Base-by-base conservation (phyloP, 768 basidiomycete species). In the Russula vinacea region DNA sequence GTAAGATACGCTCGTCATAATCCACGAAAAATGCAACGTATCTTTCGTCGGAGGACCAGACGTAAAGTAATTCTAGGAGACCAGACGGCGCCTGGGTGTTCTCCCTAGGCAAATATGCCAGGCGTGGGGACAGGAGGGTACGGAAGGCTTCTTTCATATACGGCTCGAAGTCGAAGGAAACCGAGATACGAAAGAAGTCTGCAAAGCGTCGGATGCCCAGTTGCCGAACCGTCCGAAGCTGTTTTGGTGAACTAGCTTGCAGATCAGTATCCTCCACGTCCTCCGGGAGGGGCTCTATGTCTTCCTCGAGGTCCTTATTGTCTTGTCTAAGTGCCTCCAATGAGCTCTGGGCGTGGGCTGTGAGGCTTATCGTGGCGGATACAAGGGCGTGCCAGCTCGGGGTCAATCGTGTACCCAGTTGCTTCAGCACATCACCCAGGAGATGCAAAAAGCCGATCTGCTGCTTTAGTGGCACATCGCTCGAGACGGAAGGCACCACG, bases 1-100 rank as follows among this genome's bases (percentile, higher is more conserved):
- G 87, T 16, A 99, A 74, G 1, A 89, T 80, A 5, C 79, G 78
- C 2, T 76, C 68, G 70, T 98, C 89, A 71, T 85, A 89, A 26
- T 83, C 77, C 51, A 88, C 85, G 32, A 98, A 78, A 72, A 85
- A 87, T 10, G 73, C 72, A n/a, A 82, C 79, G 64, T 86, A 82
- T 14, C 84, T 79, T 2, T 76, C 78, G 19, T 82, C 78, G 17
- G 78, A 73, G 0, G 91, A 84, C 90, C 94, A 95, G 7, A 82
- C 77, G 62, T 85, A 81, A 75, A 97, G 90, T 24, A 98, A 78
- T 44, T 97, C 94, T 49, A 99, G 77, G 19, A 96, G 79, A 0
- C 91, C 86, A 0, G 94, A 96, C 0, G 96, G 94, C 0, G 92
- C 82, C 73, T 98, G 96, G 0, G 89, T 92, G 70, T 95, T 98